phyloP scores from a whole-genome alignment of 2,329 filamentous ascomycete species.

The Neofusicoccum parvum region DNA sequence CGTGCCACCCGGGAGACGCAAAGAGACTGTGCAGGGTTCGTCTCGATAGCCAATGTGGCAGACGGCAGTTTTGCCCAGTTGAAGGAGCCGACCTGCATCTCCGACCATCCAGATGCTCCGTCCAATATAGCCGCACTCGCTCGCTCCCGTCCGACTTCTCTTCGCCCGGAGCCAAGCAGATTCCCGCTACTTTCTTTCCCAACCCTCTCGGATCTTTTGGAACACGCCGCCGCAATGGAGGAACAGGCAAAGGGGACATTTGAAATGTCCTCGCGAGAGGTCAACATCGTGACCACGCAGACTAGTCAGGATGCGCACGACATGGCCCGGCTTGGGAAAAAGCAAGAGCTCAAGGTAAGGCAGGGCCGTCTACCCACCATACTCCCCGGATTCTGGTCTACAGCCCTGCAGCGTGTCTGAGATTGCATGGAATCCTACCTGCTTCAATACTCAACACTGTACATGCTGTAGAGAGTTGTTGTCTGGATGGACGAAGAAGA shows the following conservation, averaged over 20 bases:
- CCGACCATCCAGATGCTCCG: background rate
- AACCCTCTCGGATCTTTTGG: background rate
- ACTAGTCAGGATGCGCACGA: constrained; percentile 29
- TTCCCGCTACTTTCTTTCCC: background rate
- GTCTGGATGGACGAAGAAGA: no score
- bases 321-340: constrained; percentile 54
- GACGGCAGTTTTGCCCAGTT: background rate
- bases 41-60: background rate
- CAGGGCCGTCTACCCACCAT: background rate
- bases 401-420: no score
- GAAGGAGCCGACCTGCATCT: background rate
- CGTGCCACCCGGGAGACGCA: background rate
- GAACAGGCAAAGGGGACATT: background rate
- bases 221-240: background rate
- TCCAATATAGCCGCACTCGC: background rate
- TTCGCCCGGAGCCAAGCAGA: background rate
- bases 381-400: background rate
- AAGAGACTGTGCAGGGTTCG: background rate
- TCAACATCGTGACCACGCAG: background rate
- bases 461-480: no score
- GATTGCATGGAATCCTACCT: background rate
- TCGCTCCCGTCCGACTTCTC: background rate
- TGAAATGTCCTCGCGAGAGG: background rate
- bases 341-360: constrained; percentile 50
- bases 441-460: no score